Base-by-base conservation (phyloP, 2,329 filamentous ascomycete genomes). In the Knufia petricola region DNA sequence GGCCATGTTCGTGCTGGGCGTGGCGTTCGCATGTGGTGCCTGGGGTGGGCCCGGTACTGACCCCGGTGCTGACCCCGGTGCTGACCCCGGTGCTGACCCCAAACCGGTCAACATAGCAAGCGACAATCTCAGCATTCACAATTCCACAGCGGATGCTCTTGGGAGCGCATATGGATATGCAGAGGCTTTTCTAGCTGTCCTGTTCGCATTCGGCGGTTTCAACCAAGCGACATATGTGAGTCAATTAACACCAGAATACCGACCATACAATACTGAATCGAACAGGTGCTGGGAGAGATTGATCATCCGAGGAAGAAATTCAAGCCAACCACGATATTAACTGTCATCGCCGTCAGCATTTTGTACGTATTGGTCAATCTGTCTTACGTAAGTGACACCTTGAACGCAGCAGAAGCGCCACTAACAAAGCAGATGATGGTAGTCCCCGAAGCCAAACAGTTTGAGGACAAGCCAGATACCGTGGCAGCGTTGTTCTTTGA, bases 201-300 rank as follows among this genome's bases (percentile, higher is more conserved):
- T 52, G 21, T 67, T 62, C 49, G 58, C 64, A 2, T 72, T 62
- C 46, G 59, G 59, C 10, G 70, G 70, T 0, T 72, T 65, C 53
- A 64, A 71, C 41, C 70, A 72, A 51, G 66, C 69, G 3, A 68
- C 69, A 47, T 70, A 72, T 56, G 67, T 70, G 6, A 46, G 42
- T 36, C 15, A 12, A 20, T 39, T 23, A 12, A 20, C 21, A 12
- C 30, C 13, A 46, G 8, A 24, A 24, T 4, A 41, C 21, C 20
- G 30, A 19, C 10, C 15, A 20, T 2, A 10, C 17, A 8, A 32
- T 6, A 38, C 26, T 52, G n/a, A 36, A 4, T 26, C 3, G 1
- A 17, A 7, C 24, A 63, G 3, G 61, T 66, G 7, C 55, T 68
- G 10, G 64, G 64, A 48, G 71, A 74, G 55, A 63, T 71, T 9